Evolutionary conservation across 1,284 basidiomycete species (phyloP).

Genomic region (Porogramme epimiltina): DNA sequence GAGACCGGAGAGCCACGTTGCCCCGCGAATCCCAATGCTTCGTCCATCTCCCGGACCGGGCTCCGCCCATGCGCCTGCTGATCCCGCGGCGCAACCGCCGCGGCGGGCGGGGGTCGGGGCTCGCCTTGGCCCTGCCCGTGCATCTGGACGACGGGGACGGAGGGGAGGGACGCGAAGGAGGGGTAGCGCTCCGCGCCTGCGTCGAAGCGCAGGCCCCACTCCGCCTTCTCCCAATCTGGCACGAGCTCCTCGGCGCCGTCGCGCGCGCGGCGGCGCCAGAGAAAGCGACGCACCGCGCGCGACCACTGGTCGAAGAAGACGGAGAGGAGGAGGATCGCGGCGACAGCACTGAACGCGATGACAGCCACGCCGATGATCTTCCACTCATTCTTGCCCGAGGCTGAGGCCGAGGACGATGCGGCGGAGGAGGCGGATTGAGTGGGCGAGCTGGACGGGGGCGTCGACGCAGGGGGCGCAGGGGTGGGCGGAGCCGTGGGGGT

Average conservation of each 20-base stretch:
- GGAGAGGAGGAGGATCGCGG: conserved; percentile 50
- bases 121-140: background rate
- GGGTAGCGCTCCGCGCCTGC: conserved; percentile 39
- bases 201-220: conserved; percentile 55
- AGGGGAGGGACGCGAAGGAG: conserved; percentile 26
- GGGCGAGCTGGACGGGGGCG: background rate
- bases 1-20: background rate
- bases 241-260: conserved; percentile 54
- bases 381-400: conserved; percentile 45
- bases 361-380: conserved; percentile 67
- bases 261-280: conserved; percentile 36
- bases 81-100: background rate
- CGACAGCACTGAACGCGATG: conserved; percentile 58
- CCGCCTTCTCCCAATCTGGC: conserved; percentile 62
- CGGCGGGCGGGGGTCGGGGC: background rate
- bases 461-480: background rate
- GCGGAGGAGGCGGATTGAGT: background rate
- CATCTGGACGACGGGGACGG: background rate
- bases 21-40: background rate
- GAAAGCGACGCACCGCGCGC: conserved; percentile 52
- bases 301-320: conserved; percentile 71
- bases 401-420: conserved; percentile 1
- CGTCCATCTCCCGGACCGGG: background rate
- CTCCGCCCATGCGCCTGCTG: background rate
- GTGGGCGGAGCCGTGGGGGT: background rate